Conservation (phyloP, 73 alveolate genomes). For the Halteria grandinella region DNA sequence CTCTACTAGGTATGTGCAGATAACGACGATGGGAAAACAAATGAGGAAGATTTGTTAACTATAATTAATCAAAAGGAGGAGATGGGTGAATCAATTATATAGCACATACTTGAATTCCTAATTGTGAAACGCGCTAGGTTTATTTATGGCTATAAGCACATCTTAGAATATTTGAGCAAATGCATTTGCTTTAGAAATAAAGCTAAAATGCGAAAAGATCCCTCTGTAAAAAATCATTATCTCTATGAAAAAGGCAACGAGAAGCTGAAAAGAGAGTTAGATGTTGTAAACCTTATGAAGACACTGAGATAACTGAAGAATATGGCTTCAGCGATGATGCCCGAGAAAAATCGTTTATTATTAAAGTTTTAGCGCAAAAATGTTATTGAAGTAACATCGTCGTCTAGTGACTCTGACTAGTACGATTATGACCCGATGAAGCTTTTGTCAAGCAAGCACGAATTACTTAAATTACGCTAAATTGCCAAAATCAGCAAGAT, state of each 20-base stretch:
- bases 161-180: not conserved
- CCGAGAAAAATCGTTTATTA: not conserved
- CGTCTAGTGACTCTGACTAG: conserved; percentile 31
- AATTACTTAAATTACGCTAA: not conserved
- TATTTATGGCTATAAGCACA: not conserved
- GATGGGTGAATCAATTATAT: not conserved
- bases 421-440: conserved; percentile 7
- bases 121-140: conserved; percentile 13
- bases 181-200: conserved; percentile 11
- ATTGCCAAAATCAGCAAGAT: not conserved
- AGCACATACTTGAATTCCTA: not conserved
- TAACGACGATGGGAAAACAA: too few relatives aligned
- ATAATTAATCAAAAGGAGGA: not conserved
- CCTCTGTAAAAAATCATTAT: not conserved
- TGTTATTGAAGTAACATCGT: not conserved
- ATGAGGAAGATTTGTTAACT: too few relatives aligned
- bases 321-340: conserved; percentile 7
- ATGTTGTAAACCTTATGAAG: conserved; percentile 27
- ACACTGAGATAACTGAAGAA: conserved; percentile 4
- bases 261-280: conserved; percentile 28
- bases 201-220: not conserved
- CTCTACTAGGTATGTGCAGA: conserved; percentile 9
- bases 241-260: conserved; percentile 25
- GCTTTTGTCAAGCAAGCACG: not conserved
- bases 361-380: conserved; percentile 45